These are phyloP conservation scores for Malassezia nana DNA, from an alignment of 1,284 basidiomycete genomes.

Conservation along the genomic window DNA sequence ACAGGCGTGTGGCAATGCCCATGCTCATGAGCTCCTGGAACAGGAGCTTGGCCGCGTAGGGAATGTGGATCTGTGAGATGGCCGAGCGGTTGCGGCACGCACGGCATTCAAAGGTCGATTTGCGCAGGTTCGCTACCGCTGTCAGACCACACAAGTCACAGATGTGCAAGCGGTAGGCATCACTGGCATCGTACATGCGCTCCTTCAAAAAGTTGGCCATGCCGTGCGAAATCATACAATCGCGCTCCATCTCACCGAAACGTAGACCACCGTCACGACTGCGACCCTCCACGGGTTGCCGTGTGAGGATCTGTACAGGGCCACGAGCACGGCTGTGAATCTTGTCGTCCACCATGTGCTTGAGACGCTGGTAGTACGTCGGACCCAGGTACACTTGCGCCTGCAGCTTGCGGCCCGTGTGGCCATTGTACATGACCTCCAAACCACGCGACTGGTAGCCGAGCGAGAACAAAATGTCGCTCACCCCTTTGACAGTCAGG, in stretches of 20 bases:
- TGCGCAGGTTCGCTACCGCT: slow-evolving; percentile 44
- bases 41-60: slow-evolving; percentile 61
- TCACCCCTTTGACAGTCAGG: slow-evolving; percentile 76
- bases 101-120: slow-evolving; percentile 44
- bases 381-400: slow-evolving; percentile 97
- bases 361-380: slow-evolving; percentile 96
- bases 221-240: slow-evolving; percentile 99
- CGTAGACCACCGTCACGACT: slow-evolving; percentile 95
- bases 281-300: slow-evolving; percentile 98
- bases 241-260: slow-evolving; percentile 99
- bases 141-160: slow-evolving; percentile 45
- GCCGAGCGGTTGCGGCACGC: slow-evolving; percentile 44
- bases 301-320: slow-evolving; percentile 91
- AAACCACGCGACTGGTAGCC: slow-evolving; percentile 71
- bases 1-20: slow-evolving; percentile 44
- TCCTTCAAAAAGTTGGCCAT: slow-evolving; percentile 78
- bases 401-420: slow-evolving; percentile 90
- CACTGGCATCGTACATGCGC: slow-evolving; percentile 45
- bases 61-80: slow-evolving; percentile 49
- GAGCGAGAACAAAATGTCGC: slow-evolving; percentile 32
- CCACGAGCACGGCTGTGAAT: slow-evolving; percentile 95
- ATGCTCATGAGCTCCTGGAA: slow-evolving; percentile 63
- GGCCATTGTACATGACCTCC: slow-evolving; percentile 97
- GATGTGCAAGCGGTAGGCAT: slow-evolving; percentile 46
- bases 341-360: slow-evolving; percentile 99